Conservation (phyloP, 2,329 filamentous ascomycete genomes). For the Ophiostoma ips region DNA sequence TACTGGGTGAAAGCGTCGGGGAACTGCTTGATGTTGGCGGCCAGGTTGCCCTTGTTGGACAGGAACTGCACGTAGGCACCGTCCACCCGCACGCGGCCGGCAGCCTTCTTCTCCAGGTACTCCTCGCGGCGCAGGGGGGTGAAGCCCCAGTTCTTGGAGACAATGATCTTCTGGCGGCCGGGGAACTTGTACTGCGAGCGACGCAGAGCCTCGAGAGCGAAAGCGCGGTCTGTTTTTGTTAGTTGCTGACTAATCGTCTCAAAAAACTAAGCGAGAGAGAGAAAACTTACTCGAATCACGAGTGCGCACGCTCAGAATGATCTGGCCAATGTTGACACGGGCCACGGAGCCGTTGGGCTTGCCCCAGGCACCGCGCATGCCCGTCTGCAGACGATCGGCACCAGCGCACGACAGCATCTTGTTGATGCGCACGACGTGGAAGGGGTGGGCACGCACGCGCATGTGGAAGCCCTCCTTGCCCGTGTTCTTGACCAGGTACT, state of each 20-base stretch:
- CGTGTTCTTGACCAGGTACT: conserved; percentile 56
- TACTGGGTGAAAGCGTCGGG: conserved; percentile 67
- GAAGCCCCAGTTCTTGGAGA: conserved; percentile 99
- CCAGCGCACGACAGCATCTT: conserved; percentile 99
- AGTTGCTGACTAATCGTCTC: no score
- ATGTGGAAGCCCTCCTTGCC: conserved; percentile 66
- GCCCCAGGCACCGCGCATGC: conserved; percentile 99
- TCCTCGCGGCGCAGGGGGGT: conserved; percentile 95
- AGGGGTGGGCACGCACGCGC: conserved; percentile 83
- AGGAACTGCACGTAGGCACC: conserved; percentile 99
- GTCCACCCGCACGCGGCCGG: conserved; percentile 87
- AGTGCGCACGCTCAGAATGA: conserved; percentile 92
- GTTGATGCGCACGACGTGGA: conserved; percentile 99
- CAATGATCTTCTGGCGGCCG: conserved; percentile 99
- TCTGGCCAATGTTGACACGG: conserved; percentile 99
- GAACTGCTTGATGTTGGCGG: conserved; percentile 85
- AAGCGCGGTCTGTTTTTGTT: conserved; percentile 53
- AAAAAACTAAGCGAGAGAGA: background rate
- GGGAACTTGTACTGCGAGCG: conserved; percentile 99
- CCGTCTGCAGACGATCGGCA: conserved; percentile 99
- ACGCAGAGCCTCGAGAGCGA: conserved; percentile 95
- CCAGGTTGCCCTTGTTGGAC: conserved; percentile 76
- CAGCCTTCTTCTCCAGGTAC: conserved; percentile 90
- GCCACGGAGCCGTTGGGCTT: conserved; percentile 98
- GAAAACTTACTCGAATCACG: conserved; percentile 72